Evolutionary conservation across 257 asterid species (phyloP).

Genomic region (Fraxinus cuspidata): DNA sequence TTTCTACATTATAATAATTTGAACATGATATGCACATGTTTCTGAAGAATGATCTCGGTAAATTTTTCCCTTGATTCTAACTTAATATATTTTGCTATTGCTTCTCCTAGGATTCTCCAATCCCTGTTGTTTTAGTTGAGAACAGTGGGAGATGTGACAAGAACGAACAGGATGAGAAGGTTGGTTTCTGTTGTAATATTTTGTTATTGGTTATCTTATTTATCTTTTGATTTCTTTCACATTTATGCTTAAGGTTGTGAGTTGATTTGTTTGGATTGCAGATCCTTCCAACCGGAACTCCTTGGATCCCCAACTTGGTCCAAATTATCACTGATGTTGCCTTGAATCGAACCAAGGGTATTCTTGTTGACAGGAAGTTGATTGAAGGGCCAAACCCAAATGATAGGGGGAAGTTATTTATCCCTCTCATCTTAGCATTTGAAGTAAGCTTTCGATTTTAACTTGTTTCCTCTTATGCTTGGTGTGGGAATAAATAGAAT

Average conservation of each 20-base stretch:
- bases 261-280: conserved; percentile 31
- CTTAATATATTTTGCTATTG: conserved; percentile 21
- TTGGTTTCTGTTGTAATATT: conserved; percentile 19
- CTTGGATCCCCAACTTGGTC: conserved; percentile 87
- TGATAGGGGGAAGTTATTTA: conserved; percentile 63
- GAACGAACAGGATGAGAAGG: conserved; percentile 94
- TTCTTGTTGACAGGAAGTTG: conserved; percentile 74
- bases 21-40: neutral
- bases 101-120: conserved; percentile 47
- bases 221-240: neutral
- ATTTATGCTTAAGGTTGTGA: neutral
- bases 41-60: neutral
- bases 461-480: neutral
- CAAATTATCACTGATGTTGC: conserved; percentile 58
- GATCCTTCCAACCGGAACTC: conserved; percentile 78
- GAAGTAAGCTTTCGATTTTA: conserved; percentile 52
- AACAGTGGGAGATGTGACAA: conserved; percentile 94
- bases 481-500: neutral
- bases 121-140: conserved; percentile 93
- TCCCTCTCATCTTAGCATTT: conserved; percentile 73
- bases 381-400: conserved; percentile 92
- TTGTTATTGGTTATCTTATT: neutral
- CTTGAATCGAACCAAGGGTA: conserved; percentile 61
- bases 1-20: neutral
- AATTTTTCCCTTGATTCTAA: conserved; percentile 18